Evolutionary conservation across 768 basidiomycete genomes (phyloP).

Genomic region (Daedaleopsis nitida): DNA sequence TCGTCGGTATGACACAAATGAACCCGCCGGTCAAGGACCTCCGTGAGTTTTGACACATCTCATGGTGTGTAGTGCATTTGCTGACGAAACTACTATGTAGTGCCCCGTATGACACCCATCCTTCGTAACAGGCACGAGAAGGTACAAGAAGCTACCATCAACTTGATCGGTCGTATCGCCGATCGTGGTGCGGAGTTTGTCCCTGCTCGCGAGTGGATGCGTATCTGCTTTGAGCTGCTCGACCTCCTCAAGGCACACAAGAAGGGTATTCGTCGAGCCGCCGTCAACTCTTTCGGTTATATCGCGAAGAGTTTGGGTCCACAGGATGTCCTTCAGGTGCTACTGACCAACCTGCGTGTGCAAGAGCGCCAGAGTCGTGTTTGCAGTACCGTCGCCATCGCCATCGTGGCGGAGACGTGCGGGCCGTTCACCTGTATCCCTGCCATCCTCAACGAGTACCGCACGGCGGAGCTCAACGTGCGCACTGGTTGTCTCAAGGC

Average conservation of each 20-base stretch:
- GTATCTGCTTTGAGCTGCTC: conserved; percentile 97
- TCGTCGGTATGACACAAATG: conserved; percentile 99
- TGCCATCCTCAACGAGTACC: conserved; percentile 97
- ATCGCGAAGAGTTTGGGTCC: conserved; percentile 99
- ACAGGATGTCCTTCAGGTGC: conserved; percentile 94
- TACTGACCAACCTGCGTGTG: conserved; percentile 94
- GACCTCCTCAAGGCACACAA: conserved; percentile 99
- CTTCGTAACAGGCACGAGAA: conserved; percentile 98
- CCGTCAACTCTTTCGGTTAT: conserved; percentile 99
- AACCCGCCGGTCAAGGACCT: conserved; percentile 99
- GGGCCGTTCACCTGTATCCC: conserved; percentile 99
- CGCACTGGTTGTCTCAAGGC: conserved; percentile 99
- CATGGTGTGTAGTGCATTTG: background rate
- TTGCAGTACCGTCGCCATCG: conserved; percentile 97
- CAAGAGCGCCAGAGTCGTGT: conserved; percentile 99
- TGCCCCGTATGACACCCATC: conserved; percentile 99
- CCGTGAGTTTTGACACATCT: conserved; percentile 57
- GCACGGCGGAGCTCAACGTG: conserved; percentile 97
- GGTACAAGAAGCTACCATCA: conserved; percentile 99
- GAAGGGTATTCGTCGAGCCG: conserved; percentile 97
- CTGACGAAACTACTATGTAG: conserved; percentile 43
- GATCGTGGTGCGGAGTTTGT: conserved; percentile 99
- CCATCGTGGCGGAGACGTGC: conserved; percentile 92
- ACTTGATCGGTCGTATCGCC: conserved; percentile 98
- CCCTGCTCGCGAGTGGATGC: conserved; percentile 99